phyloP scores from a whole-genome alignment of 1,139 yeast genomes.

The Magnusiomyces magnusii region DNA sequence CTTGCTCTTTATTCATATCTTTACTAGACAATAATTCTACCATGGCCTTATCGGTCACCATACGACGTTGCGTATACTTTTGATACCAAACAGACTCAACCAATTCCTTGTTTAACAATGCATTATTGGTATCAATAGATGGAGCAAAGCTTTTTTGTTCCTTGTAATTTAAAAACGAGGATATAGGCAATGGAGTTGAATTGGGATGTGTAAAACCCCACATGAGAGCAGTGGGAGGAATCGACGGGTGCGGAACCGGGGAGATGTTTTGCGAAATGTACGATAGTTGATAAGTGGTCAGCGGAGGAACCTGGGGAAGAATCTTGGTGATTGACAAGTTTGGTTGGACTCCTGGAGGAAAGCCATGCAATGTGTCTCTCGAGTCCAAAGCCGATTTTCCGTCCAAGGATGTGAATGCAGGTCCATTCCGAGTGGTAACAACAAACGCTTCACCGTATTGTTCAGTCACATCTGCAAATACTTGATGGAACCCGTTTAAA shows the following conservation, averaged over 20 bases:
- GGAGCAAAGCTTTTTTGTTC: slow-evolving; percentile 70
- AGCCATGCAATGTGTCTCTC: slow-evolving; percentile 34
- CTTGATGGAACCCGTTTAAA: slow-evolving; percentile 55
- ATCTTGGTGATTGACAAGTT: slow-evolving; percentile 52
- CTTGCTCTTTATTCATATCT: slow-evolving; percentile 14
- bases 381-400: slow-evolving; percentile 61
- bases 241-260: slow-evolving; percentile 55
- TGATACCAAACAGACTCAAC: slow-evolving; percentile 74
- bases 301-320: slow-evolving; percentile 42
- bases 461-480: slow-evolving; percentile 51
- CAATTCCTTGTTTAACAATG: slow-evolving; percentile 57
- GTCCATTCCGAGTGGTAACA: slow-evolving; percentile 44
- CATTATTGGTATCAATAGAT: slow-evolving; percentile 56
- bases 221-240: slow-evolving; percentile 60
- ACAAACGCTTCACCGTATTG: slow-evolving; percentile 60
- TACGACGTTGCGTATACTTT: slow-evolving; percentile 41
- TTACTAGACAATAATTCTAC: slow-evolving; percentile 12
- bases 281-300: slow-evolving; percentile 40
- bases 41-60: slow-evolving; percentile 21
- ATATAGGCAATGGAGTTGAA: slow-evolving; percentile 73
- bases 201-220: slow-evolving; percentile 75
- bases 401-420: slow-evolving; percentile 61
- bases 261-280: slow-evolving; percentile 43
- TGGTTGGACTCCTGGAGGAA: slow-evolving; percentile 45
- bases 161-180: slow-evolving; percentile 72